phyloP scores from a whole-genome alignment of 2,329 filamentous ascomycete genomes.

The Decorospora gaudefroyi region DNA sequence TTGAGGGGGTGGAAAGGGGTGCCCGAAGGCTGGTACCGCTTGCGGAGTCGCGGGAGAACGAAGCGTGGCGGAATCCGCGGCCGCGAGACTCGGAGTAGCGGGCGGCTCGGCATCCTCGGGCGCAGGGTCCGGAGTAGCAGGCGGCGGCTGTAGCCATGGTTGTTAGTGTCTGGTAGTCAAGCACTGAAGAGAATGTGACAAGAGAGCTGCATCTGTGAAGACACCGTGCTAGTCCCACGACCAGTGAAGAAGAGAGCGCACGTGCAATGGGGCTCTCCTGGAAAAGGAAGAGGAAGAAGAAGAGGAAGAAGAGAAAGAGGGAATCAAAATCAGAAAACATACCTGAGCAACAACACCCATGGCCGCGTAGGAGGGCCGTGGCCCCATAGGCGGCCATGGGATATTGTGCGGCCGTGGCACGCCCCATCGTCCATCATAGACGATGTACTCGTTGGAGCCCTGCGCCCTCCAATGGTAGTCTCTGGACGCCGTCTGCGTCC shows the following conservation, averaged over 20 bases:
- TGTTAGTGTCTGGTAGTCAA: constrained; percentile 1
- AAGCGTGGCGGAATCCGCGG: neutral
- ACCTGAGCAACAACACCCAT: neutral
- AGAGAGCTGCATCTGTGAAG: neutral
- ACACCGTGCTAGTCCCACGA: too few species aligned
- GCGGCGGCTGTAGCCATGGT: constrained; percentile 1
- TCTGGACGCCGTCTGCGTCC: neutral
- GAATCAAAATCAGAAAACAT: too few species aligned
- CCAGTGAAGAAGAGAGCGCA: too few species aligned
- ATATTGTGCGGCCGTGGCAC: neutral
- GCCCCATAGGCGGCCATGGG: neutral
- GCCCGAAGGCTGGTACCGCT: constrained; percentile 17
- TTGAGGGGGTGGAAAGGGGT: constrained; percentile 17
- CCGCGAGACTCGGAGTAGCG: neutral
- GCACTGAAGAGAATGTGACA: neutral
- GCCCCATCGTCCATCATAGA: too few species aligned
- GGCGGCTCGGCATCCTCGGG: too few species aligned
- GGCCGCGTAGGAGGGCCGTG: neutral
- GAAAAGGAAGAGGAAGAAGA: neutral
- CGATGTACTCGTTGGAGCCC: neutral
- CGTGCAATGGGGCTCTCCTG: too few species aligned
- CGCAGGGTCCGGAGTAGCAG: neutral
- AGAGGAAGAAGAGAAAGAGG: too few species aligned
- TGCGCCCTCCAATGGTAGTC: neutral
- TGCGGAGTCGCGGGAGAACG: constrained; percentile 4